Conservation (phyloP, 2,329 filamentous ascomycete genomes). For the Aspergillus texensis region DNA sequence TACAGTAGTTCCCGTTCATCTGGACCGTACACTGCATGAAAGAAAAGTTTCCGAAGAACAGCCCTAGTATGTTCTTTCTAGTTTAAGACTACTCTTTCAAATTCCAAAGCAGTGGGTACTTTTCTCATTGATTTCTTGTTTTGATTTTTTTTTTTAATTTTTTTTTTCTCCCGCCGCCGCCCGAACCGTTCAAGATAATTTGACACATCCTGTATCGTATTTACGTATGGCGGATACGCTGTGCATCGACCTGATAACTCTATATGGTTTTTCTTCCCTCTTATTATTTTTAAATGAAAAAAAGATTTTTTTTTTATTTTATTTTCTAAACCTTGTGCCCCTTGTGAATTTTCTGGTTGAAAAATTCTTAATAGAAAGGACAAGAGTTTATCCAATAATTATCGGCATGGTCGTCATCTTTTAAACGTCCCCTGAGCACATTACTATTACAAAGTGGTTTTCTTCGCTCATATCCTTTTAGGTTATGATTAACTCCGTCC, state of each 20-base stretch:
- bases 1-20: constrained; percentile 11
- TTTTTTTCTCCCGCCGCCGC: constrained; percentile 14
- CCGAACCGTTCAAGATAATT: constrained; percentile 14
- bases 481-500: constrained; percentile 31
- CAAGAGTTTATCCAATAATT: neutral
- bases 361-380: neutral
- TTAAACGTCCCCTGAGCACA: neutral
- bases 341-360: neutral
- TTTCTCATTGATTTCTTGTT: neutral
- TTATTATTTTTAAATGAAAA: neutral
- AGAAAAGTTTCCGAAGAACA: constrained; percentile 17
- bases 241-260: neutral
- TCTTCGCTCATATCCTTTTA: constrained; percentile 21
- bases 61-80: neutral
- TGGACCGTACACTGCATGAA: constrained; percentile 14
- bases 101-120: neutral
- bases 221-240: neutral
- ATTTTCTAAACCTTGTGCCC: neutral
- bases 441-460: constrained; percentile 2
- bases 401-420: neutral
- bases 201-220: constrained; percentile 5
- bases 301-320: too few relatives aligned
- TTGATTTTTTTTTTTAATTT: neutral
- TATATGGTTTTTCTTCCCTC: neutral
- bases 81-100: neutral